A percentile compares a stretch with the other conserved stretches of the same genome.
Conservation (phyloP, 139 green algal species). For the Chlorella sorokiniana region DNA sequence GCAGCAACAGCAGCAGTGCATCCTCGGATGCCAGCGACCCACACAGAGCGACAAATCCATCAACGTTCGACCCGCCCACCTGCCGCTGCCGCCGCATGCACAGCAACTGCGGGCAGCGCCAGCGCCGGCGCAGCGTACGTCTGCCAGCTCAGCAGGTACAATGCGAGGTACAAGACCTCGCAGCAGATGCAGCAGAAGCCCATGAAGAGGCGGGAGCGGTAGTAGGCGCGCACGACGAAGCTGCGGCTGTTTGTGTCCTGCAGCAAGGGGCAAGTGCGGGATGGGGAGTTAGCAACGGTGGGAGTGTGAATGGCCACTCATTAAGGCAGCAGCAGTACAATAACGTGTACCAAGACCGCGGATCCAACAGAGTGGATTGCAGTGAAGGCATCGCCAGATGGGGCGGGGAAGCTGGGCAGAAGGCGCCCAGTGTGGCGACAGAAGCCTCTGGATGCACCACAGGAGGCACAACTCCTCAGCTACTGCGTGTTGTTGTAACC, state of each 20-base stretch:
- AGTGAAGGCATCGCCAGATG: no score
- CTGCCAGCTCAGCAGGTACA: slow-evolving; percentile 46
- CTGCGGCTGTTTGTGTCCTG: slow-evolving; percentile 73
- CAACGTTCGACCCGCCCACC: neutral
- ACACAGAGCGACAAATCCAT: neutral
- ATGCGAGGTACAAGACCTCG: slow-evolving; percentile 66
- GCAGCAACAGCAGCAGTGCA: no score
- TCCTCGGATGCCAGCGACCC: no score
- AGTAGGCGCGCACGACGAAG: slow-evolving; percentile 90
- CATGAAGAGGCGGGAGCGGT: slow-evolving; percentile 93
- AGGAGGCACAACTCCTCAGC: no score
- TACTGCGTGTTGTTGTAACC: no score
- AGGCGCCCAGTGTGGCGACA: no score
- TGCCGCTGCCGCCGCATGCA: neutral
- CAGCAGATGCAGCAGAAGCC: slow-evolving; percentile 92
- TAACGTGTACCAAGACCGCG: no score
- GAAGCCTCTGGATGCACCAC: no score
- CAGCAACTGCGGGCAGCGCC: slow-evolving; percentile 15
- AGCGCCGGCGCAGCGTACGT: slow-evolving; percentile 29
- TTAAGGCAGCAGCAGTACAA: no score
- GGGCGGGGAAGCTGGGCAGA: no score
- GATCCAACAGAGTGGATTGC: no score
- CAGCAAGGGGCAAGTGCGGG: neutral
- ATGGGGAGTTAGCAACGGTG: neutral
- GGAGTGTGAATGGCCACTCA: no score